Evolutionary conservation across 306 rosid species (phyloP).

Genomic region (Cicer cuneatum): DNA sequence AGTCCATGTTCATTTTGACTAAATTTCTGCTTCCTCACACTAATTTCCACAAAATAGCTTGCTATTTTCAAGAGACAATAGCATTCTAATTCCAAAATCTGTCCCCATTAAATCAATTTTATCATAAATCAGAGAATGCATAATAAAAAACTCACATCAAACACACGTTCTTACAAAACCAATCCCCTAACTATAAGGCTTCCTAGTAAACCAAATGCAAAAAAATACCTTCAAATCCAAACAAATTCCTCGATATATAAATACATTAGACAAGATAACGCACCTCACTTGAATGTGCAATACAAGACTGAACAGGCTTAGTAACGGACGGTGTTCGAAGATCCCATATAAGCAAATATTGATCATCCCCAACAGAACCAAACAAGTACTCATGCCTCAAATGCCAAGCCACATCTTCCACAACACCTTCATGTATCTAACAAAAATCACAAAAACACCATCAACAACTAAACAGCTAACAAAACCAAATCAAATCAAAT

Average conservation of each 20-base stretch:
- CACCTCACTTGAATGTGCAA: conserved; percentile 98
- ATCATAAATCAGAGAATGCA: background rate
- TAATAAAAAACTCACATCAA: conserved; percentile 23
- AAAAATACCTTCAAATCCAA: background rate
- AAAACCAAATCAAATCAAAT: background rate
- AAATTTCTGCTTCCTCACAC: background rate
- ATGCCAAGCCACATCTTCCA: conserved; percentile 99
- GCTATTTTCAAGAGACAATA: background rate
- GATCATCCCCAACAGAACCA: conserved; percentile 99
- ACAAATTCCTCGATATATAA: background rate
- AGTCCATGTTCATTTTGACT: conserved; percentile 7
- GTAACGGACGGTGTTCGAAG: conserved; percentile 77
- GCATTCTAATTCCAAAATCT: conserved; percentile 17
- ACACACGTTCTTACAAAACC: conserved; percentile 8
- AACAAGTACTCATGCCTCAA: conserved; percentile 96
- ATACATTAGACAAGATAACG: background rate
- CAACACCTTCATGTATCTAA: conserved; percentile 96
- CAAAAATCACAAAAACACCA: background rate
- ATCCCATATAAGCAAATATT: conserved; percentile 88
- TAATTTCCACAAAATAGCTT: conserved; percentile 13
- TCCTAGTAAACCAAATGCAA: background rate
- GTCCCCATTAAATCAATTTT: conserved; percentile 12
- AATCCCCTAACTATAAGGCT: background rate
- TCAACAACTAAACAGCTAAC: background rate
- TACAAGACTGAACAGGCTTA: conserved; percentile 92